Evolutionary conservation across 352 stramenopile species (phyloP).

Genomic region (Pythium chondricola): DNA sequence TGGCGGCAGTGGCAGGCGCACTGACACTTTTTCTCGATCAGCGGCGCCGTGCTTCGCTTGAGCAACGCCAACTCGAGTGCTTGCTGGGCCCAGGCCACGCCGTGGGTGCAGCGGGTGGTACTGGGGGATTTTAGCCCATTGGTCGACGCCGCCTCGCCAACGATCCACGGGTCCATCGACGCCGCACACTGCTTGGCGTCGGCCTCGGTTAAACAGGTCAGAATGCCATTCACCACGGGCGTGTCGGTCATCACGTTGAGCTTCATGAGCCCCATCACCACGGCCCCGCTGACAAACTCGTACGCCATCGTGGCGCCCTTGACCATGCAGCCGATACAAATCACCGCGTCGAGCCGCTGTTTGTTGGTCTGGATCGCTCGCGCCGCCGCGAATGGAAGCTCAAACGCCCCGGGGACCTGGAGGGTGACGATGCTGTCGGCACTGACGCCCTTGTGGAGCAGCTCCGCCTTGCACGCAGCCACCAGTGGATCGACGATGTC

Average conservation of each 20-base stretch:
- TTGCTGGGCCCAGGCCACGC: slow-evolving; percentile 55
- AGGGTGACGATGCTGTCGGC: slow-evolving; percentile 36
- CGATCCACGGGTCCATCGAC: slow-evolving; percentile 14
- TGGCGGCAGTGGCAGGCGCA: slow-evolving; percentile 29
- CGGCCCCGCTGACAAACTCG: slow-evolving; percentile 95
- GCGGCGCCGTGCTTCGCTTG: slow-evolving; percentile 31
- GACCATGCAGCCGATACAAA: slow-evolving; percentile 93
- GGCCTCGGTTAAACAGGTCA: slow-evolving; percentile 90
- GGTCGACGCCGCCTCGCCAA: background rate
- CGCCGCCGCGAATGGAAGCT: slow-evolving; percentile 92
- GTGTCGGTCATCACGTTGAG: slow-evolving; percentile 90
- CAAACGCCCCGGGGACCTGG: slow-evolving; percentile 91
- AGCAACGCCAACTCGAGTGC: slow-evolving; percentile 89
- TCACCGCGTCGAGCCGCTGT: slow-evolving; percentile 90
- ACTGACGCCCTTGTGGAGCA: slow-evolving; percentile 49
- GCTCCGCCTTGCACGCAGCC: slow-evolving; percentile 40
- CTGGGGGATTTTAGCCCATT: background rate
- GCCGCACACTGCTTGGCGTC: slow-evolving; percentile 85
- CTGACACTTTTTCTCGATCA: slow-evolving; percentile 23
- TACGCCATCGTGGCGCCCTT: slow-evolving; percentile 97
- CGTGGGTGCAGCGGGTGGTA: slow-evolving; percentile 37
- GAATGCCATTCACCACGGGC: slow-evolving; percentile 83
- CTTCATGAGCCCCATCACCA: slow-evolving; percentile 94
- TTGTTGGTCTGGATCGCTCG: slow-evolving; percentile 62
- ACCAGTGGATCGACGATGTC: slow-evolving; percentile 43